Conservation (phyloP, 352 stramenopile species). For the Pythium coloratum region DNA sequence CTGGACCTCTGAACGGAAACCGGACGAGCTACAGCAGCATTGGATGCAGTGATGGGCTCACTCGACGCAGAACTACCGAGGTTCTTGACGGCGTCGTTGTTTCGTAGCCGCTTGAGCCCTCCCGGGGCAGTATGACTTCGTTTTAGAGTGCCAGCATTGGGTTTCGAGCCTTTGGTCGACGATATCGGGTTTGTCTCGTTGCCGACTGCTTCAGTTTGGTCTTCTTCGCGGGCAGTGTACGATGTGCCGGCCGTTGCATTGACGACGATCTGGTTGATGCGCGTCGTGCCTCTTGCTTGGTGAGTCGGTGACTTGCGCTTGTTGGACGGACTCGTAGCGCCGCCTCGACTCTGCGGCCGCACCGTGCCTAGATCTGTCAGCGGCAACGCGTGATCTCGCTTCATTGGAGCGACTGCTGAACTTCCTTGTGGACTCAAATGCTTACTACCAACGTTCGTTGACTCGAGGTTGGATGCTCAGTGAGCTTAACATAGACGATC, state of each 20-base stretch:
- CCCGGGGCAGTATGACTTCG: conserved; percentile 22
- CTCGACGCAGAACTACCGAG: too few species aligned
- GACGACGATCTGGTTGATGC: conserved; percentile 21
- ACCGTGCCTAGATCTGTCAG: not conserved
- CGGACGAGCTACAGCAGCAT: not conserved
- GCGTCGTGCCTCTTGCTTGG: not conserved
- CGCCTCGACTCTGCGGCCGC: not conserved
- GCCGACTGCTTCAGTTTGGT: not conserved
- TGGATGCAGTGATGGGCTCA: too few species aligned
- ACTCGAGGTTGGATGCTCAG: not conserved
- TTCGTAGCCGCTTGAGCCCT: conserved; percentile 2
- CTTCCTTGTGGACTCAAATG: not conserved
- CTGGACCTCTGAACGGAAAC: not conserved
- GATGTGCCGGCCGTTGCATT: not conserved
- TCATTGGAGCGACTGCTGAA: not conserved
- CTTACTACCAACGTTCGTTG: too few species aligned
- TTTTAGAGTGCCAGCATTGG: not conserved
- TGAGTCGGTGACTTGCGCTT: not conserved
- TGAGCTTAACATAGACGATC: not conserved
- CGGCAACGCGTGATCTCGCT: not conserved
- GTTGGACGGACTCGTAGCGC: not conserved
- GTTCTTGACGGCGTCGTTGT: not conserved
- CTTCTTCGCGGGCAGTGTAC: not conserved
- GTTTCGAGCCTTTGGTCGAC: not conserved
- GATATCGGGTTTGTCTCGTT: not conserved